phyloP scores from a whole-genome alignment of 2,329 filamentous ascomycete genomes.

The Graphilbum sp. region DNA sequence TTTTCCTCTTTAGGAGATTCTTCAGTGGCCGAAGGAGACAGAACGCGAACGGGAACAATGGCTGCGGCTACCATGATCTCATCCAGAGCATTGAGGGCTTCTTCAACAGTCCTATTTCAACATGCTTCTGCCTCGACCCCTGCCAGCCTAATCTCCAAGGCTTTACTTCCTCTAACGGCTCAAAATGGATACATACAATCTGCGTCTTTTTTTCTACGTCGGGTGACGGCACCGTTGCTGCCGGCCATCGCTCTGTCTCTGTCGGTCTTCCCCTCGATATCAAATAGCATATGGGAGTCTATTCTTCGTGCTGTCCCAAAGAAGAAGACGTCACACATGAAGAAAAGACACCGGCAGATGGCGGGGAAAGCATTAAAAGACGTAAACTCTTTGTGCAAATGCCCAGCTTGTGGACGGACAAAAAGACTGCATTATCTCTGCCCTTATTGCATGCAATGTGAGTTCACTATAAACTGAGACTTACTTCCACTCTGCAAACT shows the following conservation, averaged over 20 bases:
- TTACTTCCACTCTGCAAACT: no score
- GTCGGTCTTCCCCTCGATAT: constrained; percentile 37
- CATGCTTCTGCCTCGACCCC: no score
- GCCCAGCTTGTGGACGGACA: constrained; percentile 69
- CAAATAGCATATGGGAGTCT: constrained; percentile 82
- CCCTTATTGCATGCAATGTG: constrained; percentile 44
- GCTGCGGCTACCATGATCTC: no score
- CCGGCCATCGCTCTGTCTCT: constrained; percentile 39
- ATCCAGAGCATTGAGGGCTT: no score
- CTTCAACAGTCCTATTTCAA: no score
- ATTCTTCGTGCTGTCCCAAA: constrained; percentile 87
- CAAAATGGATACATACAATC: constrained; percentile 10
- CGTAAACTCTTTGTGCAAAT: constrained; percentile 71
- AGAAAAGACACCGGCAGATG: constrained; percentile 85
- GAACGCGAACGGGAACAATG: no score
- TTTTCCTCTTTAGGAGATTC: no score
- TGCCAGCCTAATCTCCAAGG: no score
- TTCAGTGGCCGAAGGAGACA: no score
- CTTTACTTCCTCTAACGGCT: no score
- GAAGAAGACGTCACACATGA: constrained; percentile 96
- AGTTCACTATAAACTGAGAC: not conserved
- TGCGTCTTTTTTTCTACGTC: constrained; percentile 26
- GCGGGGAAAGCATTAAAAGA: constrained; percentile 92
- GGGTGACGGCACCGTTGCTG: constrained; percentile 19
- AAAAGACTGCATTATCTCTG: constrained; percentile 87